These are phyloP conservation scores for Porphyrellus sp. DNA, from an alignment of 1,284 basidiomycete species.

Conservation along the genomic window DNA sequence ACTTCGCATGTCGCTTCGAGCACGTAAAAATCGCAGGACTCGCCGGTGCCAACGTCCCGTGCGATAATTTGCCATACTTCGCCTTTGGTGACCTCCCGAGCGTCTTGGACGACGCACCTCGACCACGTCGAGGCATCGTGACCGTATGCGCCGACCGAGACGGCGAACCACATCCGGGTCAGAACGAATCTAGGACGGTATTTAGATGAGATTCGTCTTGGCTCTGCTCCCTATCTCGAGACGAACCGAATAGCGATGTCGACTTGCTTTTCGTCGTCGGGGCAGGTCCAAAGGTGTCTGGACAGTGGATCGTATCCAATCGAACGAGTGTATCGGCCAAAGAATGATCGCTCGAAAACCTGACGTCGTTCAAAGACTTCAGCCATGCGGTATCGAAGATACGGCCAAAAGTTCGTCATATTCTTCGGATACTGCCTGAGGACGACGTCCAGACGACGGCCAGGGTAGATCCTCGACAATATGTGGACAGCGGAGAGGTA, in stretches of 20 bases:
- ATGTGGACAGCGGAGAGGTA: slow-evolving; percentile 57
- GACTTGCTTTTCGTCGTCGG: slow-evolving; percentile 55
- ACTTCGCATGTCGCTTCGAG: slow-evolving; percentile 70
- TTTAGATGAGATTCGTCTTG: slow-evolving; percentile 3
- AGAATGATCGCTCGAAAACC: slow-evolving; percentile 48
- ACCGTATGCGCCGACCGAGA: slow-evolving; percentile 46
- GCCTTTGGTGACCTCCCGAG: slow-evolving; percentile 47
- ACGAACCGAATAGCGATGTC: slow-evolving; percentile 54
- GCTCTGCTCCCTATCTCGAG: background rate
- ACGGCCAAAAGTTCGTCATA: slow-evolving; percentile 68
- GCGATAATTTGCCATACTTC: slow-evolving; percentile 60
- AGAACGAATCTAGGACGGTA: slow-evolving; percentile 50
- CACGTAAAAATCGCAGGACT: slow-evolving; percentile 44
- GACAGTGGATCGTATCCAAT: slow-evolving; percentile 38
- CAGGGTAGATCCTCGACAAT: slow-evolving; percentile 45
- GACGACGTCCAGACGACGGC: slow-evolving; percentile 44
- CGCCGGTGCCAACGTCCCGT: slow-evolving; percentile 18
- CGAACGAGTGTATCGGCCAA: slow-evolving; percentile 34
- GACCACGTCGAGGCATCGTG: slow-evolving; percentile 36
- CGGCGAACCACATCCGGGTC: slow-evolving; percentile 58
- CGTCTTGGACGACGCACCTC: slow-evolving; percentile 41
- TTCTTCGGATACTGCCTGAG: slow-evolving; percentile 39
- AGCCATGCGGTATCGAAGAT: slow-evolving; percentile 47
- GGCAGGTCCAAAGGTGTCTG: slow-evolving; percentile 54
- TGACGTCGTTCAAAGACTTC: slow-evolving; percentile 41